Conservation (phyloP, 2,329 filamentous ascomycete species). For the Hypocreales sp. region DNA sequence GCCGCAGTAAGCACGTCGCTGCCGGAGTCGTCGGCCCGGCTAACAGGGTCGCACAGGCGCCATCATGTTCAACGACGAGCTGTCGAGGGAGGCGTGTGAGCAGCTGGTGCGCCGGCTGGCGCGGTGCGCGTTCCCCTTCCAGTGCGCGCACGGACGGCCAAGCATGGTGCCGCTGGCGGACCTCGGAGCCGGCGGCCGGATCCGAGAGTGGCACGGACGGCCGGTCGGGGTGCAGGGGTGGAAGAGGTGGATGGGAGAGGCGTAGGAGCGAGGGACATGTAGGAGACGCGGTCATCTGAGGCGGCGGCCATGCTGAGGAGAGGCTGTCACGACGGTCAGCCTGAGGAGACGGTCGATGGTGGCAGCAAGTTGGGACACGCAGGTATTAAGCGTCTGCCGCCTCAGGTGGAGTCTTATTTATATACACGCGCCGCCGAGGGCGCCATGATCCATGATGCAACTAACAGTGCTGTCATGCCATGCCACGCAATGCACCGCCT, state of each 20-base stretch:
- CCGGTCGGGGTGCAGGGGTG: conserved; percentile 4
- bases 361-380: no score
- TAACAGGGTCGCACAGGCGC: conserved; percentile 27
- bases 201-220: conserved; percentile 12
- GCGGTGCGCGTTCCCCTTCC: conserved; percentile 57
- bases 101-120: conserved; percentile 41
- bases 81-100: conserved; percentile 42
- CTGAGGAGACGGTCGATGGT: no score
- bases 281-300: no score
- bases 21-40: background rate
- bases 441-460: no score
- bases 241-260: conserved; percentile 8
- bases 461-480: no score
- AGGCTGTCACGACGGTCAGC: no score
- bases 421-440: no score
- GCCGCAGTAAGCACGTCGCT: conserved; percentile 39
- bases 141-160: conserved; percentile 67
- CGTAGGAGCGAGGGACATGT: background rate
- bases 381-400: no score
- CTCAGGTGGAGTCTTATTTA: no score
- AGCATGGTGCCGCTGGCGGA: conserved; percentile 49
- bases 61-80: conserved; percentile 71
- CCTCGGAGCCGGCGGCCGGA: conserved; percentile 18
- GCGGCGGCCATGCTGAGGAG: no score
- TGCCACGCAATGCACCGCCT: no score